Conservation (phyloP, 2,329 filamentous ascomycete genomes). For the Apiospora saccharicola region DNA sequence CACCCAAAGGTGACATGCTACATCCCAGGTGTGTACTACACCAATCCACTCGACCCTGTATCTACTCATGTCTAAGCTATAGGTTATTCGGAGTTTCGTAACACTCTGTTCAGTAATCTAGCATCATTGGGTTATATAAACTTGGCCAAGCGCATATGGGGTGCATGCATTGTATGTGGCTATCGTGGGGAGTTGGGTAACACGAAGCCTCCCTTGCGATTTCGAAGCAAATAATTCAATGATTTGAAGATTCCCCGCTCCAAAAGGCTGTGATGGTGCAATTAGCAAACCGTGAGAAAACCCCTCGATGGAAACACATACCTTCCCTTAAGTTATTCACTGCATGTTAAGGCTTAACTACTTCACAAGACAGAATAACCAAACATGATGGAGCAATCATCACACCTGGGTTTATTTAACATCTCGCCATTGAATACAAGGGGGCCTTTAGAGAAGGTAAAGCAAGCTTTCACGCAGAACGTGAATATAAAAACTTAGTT, state of each 20-base stretch:
- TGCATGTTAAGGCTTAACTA: background rate
- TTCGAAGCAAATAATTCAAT: background rate
- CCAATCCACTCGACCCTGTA: too few relatives aligned
- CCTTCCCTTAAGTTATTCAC: background rate
- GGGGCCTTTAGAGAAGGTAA: background rate
- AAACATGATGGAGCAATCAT: background rate
- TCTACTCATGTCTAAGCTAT: background rate
- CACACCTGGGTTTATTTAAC: background rate
- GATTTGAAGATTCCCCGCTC: background rate
- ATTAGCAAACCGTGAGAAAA: background rate
- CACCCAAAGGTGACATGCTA: too few relatives aligned
- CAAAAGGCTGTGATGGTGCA: background rate
- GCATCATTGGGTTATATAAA: background rate
- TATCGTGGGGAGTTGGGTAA: background rate
- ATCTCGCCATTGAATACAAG: background rate
- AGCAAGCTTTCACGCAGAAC: background rate
- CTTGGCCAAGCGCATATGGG: background rate
- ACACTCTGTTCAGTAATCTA: background rate
- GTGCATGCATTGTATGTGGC: background rate
- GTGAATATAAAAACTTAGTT: background rate
- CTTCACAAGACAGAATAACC: background rate
- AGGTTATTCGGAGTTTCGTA: fast-evolving
- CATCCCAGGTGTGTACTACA: too few relatives aligned
- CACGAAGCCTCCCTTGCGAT: background rate
- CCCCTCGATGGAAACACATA: too few relatives aligned